phyloP scores from a whole-genome alignment of 805 yeast species.

The Saturnispora hagleri region DNA sequence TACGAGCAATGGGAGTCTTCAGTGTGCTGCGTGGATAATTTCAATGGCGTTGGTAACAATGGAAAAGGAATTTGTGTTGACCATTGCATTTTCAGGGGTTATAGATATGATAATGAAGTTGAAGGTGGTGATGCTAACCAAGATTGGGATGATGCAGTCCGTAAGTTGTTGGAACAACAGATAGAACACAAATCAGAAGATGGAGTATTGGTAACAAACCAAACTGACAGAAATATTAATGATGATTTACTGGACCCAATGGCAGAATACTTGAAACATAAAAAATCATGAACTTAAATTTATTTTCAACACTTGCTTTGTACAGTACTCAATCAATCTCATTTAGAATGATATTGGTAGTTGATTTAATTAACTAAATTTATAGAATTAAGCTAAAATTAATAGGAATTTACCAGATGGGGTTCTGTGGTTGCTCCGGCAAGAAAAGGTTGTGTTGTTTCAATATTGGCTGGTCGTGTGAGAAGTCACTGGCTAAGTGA shows the following conservation, averaged over 20 bases:
- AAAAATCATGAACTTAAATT: background rate
- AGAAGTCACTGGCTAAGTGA: background rate
- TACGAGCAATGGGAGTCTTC: slow-evolving; percentile 77
- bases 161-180: background rate
- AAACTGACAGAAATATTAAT: background rate
- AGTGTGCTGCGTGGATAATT: slow-evolving; percentile 78
- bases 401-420: background rate
- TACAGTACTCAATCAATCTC: background rate
- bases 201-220: background rate
- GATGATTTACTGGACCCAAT: slow-evolving; percentile 6
- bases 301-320: background rate
- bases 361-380: background rate
- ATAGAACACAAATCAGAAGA: background rate
- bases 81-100: slow-evolving; percentile 3
- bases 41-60: slow-evolving; percentile 44
- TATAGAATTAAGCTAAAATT: background rate
- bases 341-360: background rate
- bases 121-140: slow-evolving; percentile 7
- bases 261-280: slow-evolving; percentile 2
- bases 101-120: slow-evolving; percentile 4
- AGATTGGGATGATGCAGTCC: slow-evolving; percentile 7
- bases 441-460: background rate
- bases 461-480: background rate
- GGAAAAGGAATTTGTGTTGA: background rate
- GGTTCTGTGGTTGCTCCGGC: background rate